A percentile compares a stretch with the other conserved stretches of the same genome.
phyloP scores from a whole-genome alignment of 495 filamentous ascomycete genomes.

The Parathielavia appendiculata region DNA sequence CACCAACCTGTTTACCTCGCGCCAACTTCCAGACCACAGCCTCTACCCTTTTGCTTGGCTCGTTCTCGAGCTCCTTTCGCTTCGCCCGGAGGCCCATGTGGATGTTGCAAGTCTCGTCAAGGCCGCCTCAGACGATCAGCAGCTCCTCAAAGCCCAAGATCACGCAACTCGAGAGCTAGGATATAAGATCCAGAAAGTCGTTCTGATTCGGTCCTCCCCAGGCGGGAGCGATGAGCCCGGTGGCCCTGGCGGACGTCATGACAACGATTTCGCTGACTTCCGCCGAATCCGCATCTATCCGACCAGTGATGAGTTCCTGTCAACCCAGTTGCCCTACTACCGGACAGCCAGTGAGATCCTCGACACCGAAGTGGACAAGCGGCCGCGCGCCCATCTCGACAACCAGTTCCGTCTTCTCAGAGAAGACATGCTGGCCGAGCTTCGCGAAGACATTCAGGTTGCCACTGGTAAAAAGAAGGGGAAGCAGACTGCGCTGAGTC shows the following conservation, averaged over 20 bases:
- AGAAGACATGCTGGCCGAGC: conserved; percentile 66
- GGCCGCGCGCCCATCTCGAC: conserved; percentile 55
- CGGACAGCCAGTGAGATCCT: conserved; percentile 42
- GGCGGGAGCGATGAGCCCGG: neutral
- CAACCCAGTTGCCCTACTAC: conserved; percentile 55
- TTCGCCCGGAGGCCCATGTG: conserved; percentile 31
- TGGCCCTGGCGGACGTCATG: conserved; percentile 67
- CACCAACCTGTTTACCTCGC: conserved; percentile 37
- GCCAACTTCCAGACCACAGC: conserved; percentile 36
- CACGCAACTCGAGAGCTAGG: conserved; percentile 27
- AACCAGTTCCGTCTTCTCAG: conserved; percentile 75
- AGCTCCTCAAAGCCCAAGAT: conserved; percentile 32
- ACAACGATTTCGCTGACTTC: conserved; percentile 67
- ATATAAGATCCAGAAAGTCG: conserved; percentile 28
- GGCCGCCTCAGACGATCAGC: conserved; percentile 26
- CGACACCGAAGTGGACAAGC: conserved; percentile 32
- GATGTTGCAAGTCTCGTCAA: conserved; percentile 32
- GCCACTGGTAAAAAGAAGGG: conserved; percentile 42
- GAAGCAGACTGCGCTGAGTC: conserved; percentile 27
- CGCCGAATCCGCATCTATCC: conserved; percentile 61
- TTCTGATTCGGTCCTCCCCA: conserved; percentile 15
- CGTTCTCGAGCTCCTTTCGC: conserved; percentile 49
- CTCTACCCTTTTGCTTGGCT: conserved; percentile 56
- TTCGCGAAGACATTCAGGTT: conserved; percentile 56
- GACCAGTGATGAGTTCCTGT: conserved; percentile 63